Evolutionary conservation across 768 basidiomycete species (phyloP), one percentile per base, ranked within the genome.

Genomic region (Tricholoma terreum): DNA sequence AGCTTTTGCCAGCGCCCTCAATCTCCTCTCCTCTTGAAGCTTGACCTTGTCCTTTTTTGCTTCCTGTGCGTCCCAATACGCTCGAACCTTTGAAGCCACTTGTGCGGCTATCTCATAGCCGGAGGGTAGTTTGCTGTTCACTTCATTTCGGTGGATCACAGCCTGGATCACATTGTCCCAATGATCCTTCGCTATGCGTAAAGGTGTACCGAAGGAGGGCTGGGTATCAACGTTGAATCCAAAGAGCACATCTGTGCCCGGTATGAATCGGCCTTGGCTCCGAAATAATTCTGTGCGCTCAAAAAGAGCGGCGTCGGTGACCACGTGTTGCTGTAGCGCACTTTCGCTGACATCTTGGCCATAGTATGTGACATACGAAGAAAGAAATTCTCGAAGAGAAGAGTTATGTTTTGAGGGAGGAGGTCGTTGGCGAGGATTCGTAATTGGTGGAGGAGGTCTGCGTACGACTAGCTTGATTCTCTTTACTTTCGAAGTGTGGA

Each of bases 11-110:
- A 92, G 64, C 3, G 74, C 77, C 52, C 83, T 77, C 61, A 90
- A 60, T 27, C 86, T 77, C 69, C 80, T 83, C 73, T 92, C 89
- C 63, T 91, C 88, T 61, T 80, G 80, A 17, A 70, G 70, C 56
- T 71, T 76, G 15, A 79, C 80, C 66, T 77, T 83, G 30, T 87
- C 86, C 55, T 85, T 86, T 65, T 78, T 83, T 30, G 80, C 77
- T 34, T 80, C 84, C 51, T 84, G 77, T 30, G 74, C 77, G 62
- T 90, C 91, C 84, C 91, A 97, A 69, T 95, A 88, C 19, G 71
- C 79, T 60, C 84, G 81, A 15, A 98, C 72, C 62, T 83, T 83
- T 33, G 74, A 76, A 2, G 90, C 87, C 55, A 94, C 79, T 78
- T 86, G 66, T 60, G 74, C 67, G 71, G 77, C 69, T 58, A 80